phyloP scores from a whole-genome alignment of 371 early-diverging fungal species.

The Mortierella sp. region DNA sequence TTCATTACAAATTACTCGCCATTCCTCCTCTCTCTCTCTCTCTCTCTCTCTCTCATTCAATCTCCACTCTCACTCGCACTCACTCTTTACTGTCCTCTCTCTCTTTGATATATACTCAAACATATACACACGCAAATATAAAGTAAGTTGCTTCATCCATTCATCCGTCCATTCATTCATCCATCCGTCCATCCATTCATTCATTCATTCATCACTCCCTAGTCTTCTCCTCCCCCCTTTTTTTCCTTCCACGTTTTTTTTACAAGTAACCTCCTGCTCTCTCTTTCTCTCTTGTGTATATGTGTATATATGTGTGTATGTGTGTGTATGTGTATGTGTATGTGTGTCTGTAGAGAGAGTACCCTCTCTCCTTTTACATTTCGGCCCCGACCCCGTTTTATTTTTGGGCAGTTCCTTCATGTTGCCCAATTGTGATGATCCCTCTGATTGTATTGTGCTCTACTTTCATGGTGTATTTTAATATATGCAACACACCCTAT shows the following conservation, averaged over 20 bases:
- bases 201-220: no score
- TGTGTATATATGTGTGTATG: no score
- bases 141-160: neutral
- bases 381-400: conserved; percentile 21
- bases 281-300: neutral
- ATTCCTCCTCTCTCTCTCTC: neutral
- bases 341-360: neutral
- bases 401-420: neutral
- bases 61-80: neutral
- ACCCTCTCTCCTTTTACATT: neutral
- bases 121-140: neutral
- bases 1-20: no score
- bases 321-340: no score
- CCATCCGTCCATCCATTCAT: no score
- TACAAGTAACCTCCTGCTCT: no score
- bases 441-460: neutral
- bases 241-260: neutral
- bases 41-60: neutral
- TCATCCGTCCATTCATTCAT: no score
- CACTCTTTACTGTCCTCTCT: neutral
- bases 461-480: no score
- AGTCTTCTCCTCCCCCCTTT: no score
- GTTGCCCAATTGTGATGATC: neutral
- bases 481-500: no score
- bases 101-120: neutral